Percentiles rank a stretch among this genome's conserved stretches.
Evolutionary conservation across 225 moss, liverwort and hornwort genomes (phyloP).

Genomic region (Polytrichum commune): DNA sequence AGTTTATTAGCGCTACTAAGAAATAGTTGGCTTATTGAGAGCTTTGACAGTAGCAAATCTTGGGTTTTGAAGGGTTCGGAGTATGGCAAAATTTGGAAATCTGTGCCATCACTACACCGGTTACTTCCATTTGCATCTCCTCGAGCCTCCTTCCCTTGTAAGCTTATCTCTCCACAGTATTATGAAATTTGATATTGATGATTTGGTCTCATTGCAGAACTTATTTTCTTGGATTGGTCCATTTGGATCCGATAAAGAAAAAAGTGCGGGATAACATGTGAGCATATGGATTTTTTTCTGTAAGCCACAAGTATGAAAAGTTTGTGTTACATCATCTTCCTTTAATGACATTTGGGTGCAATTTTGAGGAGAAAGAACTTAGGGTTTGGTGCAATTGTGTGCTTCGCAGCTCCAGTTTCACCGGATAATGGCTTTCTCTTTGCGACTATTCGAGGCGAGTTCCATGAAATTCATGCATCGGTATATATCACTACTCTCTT

Average conservation of each 20-base stretch:
- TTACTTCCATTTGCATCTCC: slow-evolving; percentile 42
- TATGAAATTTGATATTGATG: too few species aligned
- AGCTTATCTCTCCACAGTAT: slow-evolving; percentile 9
- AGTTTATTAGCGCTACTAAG: too few species aligned
- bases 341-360: too few species aligned
- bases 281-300: too few species aligned
- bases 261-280: neutral
- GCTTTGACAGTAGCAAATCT: neutral
- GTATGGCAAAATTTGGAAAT: slow-evolving; percentile 34
- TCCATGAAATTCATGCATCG: slow-evolving; percentile 52
- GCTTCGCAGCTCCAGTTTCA: slow-evolving; percentile 41
- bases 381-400: slow-evolving; percentile 2
- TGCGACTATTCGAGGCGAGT: slow-evolving; percentile 48
- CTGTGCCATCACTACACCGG: slow-evolving; percentile 19
- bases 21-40: too few species aligned
- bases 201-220: neutral
- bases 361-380: neutral
- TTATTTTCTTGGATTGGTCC: neutral
- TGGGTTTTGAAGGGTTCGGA: slow-evolving; percentile 18
- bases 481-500: slow-evolving; percentile 17
- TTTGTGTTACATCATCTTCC: too few species aligned
- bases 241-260: neutral
- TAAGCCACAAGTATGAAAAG: too few species aligned
- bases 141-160: slow-evolving; percentile 10
- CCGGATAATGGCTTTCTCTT: slow-evolving; percentile 50